phyloP scores from a whole-genome alignment of 2,329 filamentous ascomycete species.

The Fusarium luffae region DNA sequence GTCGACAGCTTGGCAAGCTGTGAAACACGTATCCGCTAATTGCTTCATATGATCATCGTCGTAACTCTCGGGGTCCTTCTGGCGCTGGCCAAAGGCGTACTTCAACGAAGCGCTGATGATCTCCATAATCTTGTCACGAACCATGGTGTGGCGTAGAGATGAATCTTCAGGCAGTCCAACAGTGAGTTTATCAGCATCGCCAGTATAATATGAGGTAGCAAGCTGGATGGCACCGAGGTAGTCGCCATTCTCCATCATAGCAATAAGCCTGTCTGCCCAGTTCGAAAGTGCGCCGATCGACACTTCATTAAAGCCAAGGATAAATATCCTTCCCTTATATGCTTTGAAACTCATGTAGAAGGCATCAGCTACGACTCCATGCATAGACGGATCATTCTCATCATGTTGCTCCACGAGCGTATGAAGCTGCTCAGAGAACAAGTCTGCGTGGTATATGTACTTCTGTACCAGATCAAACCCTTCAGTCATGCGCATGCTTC shows the following conservation, averaged over 20 bases:
- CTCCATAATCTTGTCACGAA: conserved; percentile 88
- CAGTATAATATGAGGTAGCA: conserved; percentile 91
- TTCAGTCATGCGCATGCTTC: conserved; percentile 89
- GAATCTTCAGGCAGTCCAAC: conserved; percentile 92
- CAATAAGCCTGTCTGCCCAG: conserved; percentile 93
- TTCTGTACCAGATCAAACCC: conserved; percentile 92
- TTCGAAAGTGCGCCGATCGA: conserved; percentile 93
- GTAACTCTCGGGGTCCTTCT: conserved; percentile 57
- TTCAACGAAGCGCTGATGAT: conserved; percentile 93
- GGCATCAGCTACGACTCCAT: conserved; percentile 95
- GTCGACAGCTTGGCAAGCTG: conserved; percentile 80
- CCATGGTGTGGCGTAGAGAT: conserved; percentile 78
- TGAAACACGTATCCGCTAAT: conserved; percentile 84
- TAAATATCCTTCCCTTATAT: conserved; percentile 93
- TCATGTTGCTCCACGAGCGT: conserved; percentile 87
- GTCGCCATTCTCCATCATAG: conserved; percentile 96
- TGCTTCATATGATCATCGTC: conserved; percentile 75
- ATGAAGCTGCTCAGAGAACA: conserved; percentile 90
- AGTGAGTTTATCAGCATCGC: conserved; percentile 91
- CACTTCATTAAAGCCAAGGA: conserved; percentile 93
- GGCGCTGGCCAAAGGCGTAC: conserved; percentile 81
- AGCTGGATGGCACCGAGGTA: conserved; percentile 91
- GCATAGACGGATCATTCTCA: conserved; percentile 88
- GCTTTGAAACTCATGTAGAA: conserved; percentile 98
- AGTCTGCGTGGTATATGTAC: conserved; percentile 89